A percentile compares a stretch with the other conserved stretches of the same genome.
Evolutionary conservation across 1,284 basidiomycete species (phyloP).

Genomic region (Leucoagaricus sp.): DNA sequence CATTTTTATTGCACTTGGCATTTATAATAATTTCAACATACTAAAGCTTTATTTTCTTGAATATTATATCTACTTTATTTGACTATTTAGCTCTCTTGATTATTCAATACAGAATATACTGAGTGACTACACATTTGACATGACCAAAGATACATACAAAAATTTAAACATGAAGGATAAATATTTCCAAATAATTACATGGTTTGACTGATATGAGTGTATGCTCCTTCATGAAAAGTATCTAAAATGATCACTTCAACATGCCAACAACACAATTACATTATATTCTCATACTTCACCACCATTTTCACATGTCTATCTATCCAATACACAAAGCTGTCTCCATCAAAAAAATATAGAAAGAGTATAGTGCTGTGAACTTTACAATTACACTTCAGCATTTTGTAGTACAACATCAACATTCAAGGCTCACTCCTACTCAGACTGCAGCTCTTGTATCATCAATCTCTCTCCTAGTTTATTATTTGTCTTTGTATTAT

Average conservation of each 20-base stretch:
- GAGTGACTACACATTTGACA: constrained; percentile 35
- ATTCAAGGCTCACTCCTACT: background rate
- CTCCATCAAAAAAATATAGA: no score
- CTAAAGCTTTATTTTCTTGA: constrained; percentile 32
- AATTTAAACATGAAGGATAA: constrained; percentile 32
- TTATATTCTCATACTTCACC: no score
- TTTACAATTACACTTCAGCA: background rate
- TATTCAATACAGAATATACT: constrained; percentile 33
- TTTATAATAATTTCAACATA: constrained; percentile 32
- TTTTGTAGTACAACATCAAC: background rate
- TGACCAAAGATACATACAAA: constrained; percentile 32
- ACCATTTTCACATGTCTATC: no score
- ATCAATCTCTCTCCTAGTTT: background rate
- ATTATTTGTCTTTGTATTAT: background rate
- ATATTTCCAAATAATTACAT: constrained; percentile 33
- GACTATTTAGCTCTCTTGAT: constrained; percentile 29
- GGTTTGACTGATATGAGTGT: constrained; percentile 32
- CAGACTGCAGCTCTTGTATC: background rate
- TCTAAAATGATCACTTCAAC: no score
- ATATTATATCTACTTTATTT: constrained; percentile 30
- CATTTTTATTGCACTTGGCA: constrained; percentile 30
- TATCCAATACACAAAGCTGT: no score
- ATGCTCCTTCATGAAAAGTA: no score
- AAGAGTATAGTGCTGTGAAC: background rate
- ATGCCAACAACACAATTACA: no score